phyloP scores from a whole-genome alignment of 257 asterid genomes.

The Gentiana dahurica region DNA sequence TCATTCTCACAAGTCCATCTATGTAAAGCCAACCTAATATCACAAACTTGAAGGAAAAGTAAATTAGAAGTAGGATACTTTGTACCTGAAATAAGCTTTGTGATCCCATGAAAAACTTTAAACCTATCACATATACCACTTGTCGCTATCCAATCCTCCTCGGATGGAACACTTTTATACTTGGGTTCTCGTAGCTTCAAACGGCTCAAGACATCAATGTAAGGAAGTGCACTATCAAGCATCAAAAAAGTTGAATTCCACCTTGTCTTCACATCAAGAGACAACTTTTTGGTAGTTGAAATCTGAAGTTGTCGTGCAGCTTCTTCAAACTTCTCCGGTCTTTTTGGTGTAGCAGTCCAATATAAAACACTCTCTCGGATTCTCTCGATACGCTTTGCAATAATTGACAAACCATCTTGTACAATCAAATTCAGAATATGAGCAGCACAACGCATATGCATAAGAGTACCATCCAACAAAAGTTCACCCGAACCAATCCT shows the following conservation, averaged over 20 bases:
- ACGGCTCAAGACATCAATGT: background rate
- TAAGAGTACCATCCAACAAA: background rate
- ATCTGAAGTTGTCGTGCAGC: background rate
- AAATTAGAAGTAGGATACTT: background rate
- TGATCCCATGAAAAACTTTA: background rate
- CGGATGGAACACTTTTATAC: background rate
- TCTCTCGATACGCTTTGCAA: background rate
- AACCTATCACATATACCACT: background rate
- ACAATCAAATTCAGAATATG: conserved; percentile 10
- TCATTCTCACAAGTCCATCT: background rate
- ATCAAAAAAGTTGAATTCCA: background rate
- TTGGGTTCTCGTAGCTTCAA: background rate
- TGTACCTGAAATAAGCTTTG: background rate
- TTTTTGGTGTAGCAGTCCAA: background rate
- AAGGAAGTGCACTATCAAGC: background rate
- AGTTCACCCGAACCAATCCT: background rate
- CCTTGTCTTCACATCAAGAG: background rate
- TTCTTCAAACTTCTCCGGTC: background rate
- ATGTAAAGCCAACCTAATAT: background rate
- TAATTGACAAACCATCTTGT: background rate
- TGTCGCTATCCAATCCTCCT: background rate
- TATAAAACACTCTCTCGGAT: conserved; percentile 2
- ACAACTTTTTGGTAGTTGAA: background rate
- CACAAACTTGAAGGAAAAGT: background rate
- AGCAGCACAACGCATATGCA: conserved; percentile 2